phyloP scores from a whole-genome alignment of 345 rosid genomes.

The Syzygium aqueum region DNA sequence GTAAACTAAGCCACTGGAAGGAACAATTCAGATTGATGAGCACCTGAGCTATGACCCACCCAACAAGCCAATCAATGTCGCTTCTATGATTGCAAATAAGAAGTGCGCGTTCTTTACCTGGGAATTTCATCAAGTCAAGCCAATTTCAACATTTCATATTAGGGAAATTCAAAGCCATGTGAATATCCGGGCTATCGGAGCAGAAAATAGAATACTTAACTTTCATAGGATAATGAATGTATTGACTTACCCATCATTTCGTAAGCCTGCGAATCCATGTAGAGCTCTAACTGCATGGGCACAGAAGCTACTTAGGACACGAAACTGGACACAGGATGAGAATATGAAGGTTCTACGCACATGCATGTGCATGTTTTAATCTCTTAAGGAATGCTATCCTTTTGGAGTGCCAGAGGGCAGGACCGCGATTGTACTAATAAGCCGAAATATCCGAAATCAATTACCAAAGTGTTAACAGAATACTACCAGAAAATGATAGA shows the following conservation, averaged over 20 bases:
- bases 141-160: not conserved
- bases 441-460: not conserved
- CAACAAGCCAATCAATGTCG: slow-evolving; percentile 94
- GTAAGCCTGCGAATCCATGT: slow-evolving; percentile 54
- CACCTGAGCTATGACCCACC: slow-evolving; percentile 96
- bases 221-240: not conserved
- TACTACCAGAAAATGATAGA: not conserved
- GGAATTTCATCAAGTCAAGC: not conserved
- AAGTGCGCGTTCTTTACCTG: slow-evolving; percentile 93
- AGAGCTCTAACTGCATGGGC: slow-evolving; percentile 54
- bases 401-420: not conserved
- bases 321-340: not conserved
- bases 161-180: not conserved
- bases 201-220: not conserved
- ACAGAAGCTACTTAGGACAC: not conserved
- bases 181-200: not conserved
- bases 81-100: slow-evolving; percentile 79
- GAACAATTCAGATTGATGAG: not conserved
- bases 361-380: not conserved
- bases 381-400: not conserved
- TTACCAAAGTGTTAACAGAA: not conserved
- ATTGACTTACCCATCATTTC: slow-evolving; percentile 55
- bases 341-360: not conserved
- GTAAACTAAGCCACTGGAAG: not conserved
- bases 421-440: not conserved